Evolutionary conservation across 306 rosid species (phyloP).

Genomic region (Fagus sylvatica): DNA sequence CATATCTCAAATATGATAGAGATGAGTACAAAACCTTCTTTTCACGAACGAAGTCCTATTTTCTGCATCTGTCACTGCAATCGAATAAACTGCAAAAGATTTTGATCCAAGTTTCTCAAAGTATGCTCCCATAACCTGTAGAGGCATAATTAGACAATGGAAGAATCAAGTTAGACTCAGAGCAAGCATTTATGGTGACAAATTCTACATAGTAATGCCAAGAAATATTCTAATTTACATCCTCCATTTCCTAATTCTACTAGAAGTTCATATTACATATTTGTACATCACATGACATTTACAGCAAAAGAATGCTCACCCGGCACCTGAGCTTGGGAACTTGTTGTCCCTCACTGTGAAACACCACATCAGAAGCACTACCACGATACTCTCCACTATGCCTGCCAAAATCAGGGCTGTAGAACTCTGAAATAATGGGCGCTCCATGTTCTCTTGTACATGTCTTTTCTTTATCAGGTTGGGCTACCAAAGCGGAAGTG

Average conservation of each 20-base stretch:
- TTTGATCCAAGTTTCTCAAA: conserved; percentile 88
- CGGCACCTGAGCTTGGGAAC: conserved; percentile 82
- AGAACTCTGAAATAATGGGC: conserved; percentile 71
- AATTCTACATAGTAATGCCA: conserved; percentile 6
- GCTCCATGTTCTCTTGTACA: conserved; percentile 35
- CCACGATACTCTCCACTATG: conserved; percentile 43
- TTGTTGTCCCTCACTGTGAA: conserved; percentile 55
- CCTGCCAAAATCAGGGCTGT: conserved; percentile 57
- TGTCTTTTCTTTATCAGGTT: conserved; percentile 35
- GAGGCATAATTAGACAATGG: conserved; percentile 26
- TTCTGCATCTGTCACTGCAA: conserved; percentile 80
- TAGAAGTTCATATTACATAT: not conserved
- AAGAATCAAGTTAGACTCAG: conserved; percentile 24
- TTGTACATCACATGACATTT: conserved; percentile 14
- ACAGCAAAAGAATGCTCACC: conserved; percentile 55
- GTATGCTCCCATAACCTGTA: conserved; percentile 90
- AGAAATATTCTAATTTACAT: conserved; percentile 17
- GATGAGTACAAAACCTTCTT: conserved; percentile 66
- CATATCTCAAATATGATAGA: not conserved
- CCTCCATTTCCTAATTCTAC: not conserved
- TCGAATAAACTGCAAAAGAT: conserved; percentile 94
- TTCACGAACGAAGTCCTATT: conserved; percentile 89
- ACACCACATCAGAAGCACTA: conserved; percentile 59
- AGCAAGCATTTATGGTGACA: conserved; percentile 4
- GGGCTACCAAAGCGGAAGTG: conserved; percentile 60